phyloP scores from a whole-genome alignment of 306 rosid genomes.

The Cicer cuneatum region DNA sequence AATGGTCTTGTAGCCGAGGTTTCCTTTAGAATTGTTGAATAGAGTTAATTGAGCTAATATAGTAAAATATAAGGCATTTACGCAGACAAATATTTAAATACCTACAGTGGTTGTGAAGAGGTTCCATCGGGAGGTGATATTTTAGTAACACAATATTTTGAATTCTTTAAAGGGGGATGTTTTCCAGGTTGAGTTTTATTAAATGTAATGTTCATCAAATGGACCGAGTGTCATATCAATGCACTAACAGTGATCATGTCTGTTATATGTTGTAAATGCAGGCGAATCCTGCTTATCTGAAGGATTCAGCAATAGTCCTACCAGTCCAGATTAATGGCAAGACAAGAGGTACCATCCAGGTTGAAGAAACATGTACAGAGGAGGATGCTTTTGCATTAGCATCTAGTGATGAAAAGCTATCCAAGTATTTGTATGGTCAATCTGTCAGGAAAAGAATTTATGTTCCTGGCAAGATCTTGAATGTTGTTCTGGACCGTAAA shows the following conservation, averaged over 20 bases:
- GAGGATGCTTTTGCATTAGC: constrained; percentile 81
- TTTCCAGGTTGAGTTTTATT: background rate
- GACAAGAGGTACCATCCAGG: constrained; percentile 89
- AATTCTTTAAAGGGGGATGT: background rate
- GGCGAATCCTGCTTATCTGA: constrained; percentile 79
- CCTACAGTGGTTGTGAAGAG: too few relatives aligned
- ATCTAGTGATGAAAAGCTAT: constrained; percentile 71
- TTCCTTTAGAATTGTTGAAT: constrained; percentile 9
- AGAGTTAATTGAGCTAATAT: background rate
- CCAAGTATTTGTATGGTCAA: constrained; percentile 73
- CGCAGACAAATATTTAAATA: background rate
- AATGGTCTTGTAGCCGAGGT: background rate
- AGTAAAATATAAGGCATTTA: background rate
- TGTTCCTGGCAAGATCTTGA: constrained; percentile 89
- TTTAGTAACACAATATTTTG: background rate
- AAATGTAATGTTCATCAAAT: constrained; percentile 12
- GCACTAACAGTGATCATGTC: background rate
- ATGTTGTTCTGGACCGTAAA: constrained; percentile 80
- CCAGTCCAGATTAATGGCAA: constrained; percentile 98
- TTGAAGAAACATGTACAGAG: constrained; percentile 86
- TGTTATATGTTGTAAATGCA: constrained; percentile 48
- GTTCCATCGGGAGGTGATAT: too few relatives aligned
- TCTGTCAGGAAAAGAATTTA: constrained; percentile 72
- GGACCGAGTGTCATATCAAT: background rate
- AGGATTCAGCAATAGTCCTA: constrained; percentile 69